These are phyloP conservation scores for Ceratocystis ficicola DNA, from an alignment of 2,329 filamentous ascomycete species.

Conservation along the genomic window DNA sequence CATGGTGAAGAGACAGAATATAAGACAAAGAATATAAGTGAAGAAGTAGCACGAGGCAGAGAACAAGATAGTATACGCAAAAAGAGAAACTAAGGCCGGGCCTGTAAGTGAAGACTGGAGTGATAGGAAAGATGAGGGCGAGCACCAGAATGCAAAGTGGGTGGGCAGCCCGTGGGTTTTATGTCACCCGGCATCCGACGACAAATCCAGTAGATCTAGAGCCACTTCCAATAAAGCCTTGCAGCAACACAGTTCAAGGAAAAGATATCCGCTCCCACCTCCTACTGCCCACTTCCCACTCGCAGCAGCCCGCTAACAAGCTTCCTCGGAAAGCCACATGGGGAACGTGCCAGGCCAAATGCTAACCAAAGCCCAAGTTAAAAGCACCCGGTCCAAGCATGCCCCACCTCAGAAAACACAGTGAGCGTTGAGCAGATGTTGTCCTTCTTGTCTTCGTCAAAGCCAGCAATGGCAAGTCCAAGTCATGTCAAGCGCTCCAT, in stretches of 20 bases:
- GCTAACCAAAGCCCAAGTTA: background rate
- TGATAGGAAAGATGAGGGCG: constrained; percentile 9
- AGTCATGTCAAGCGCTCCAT: background rate
- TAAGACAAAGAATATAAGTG: background rate
- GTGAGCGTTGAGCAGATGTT: background rate
- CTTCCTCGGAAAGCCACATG: background rate
- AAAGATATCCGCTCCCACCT: background rate
- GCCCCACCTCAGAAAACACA: background rate
- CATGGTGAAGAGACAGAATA: constrained; percentile 13
- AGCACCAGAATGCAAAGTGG: constrained; percentile 5
- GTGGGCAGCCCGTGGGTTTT: constrained; percentile 10
- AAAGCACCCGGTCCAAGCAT: background rate
- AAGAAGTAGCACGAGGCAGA: background rate
- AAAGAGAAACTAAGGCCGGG: background rate
- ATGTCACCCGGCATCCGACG: background rate
- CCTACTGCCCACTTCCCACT: too few species aligned
- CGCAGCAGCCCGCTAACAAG: constrained; percentile 1
- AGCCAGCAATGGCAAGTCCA: background rate
- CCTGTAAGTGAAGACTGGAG: constrained; percentile 11
- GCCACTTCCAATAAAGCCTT: background rate
- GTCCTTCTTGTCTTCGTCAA: background rate
- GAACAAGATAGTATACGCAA: constrained; percentile 1
- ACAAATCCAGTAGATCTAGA: background rate
- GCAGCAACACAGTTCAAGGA: background rate
- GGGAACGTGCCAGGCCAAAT: background rate